Evolutionary conservation across 176 grass and related monocot genomes (phyloP), one percentile per base, ranked within the genome.

Genomic region (Carex littledalei): DNA sequence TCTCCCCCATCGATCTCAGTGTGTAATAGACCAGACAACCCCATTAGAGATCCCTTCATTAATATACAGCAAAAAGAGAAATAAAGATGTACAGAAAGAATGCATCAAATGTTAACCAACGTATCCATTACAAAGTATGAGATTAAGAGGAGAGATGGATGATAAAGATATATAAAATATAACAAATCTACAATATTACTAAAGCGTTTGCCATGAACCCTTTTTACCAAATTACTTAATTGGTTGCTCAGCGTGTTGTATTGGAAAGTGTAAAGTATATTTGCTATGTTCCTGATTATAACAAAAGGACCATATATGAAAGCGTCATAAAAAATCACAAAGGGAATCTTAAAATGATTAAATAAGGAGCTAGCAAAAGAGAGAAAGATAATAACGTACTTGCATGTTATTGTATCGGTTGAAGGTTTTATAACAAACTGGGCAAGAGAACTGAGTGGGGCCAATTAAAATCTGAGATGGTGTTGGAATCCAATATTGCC

Each of bases 401-500:
- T 98, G 95, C 95, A 98, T 98, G 85, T 98, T 98, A 71, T 98
- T 98, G 86, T 98, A 98, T 93, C 95, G 55, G 74, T 98, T 98
- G 89, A 98, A 98, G 55, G 95, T 98, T 71, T 98, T 98, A 84
- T 81, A 93, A 84, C 95, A 98, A 81, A 98, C 95, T n/a, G 95
- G 95, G 76, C 95, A 98, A 29, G 93, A 98, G 93, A 98, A 98
- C 88, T 98, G 95, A 39, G 95, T 98, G 0, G 95, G 95, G 8
- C 95, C 95, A 68, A 98, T 98, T 57, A 98, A 88, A 86, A 98
- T 98, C 86, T 98, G 95, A 43, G 95, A 93, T 65, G 95, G 95
- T 12, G 95, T 98, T 12, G 95, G 95, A 75, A 98, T 98, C 95
- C 95, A 98, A 71, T 98, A 95, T 86, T 98, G 95, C 14, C 95